Percentiles rank a stretch among this genome's conserved stretches.
Conservation (phyloP, 805 yeast genomes). For the Lachancea waltii region DNA sequence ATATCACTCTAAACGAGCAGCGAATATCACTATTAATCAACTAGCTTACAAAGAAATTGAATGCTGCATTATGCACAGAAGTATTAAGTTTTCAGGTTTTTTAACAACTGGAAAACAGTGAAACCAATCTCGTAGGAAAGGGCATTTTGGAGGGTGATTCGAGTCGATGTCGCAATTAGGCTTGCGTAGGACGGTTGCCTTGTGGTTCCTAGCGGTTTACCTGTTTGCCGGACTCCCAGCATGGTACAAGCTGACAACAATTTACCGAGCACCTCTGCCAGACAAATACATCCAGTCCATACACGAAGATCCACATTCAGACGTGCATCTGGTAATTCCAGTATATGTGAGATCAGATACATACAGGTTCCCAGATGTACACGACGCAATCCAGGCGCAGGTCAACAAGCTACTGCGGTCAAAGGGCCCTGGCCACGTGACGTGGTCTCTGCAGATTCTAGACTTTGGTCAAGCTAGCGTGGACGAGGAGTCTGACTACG, state of each 20-base stretch:
- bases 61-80: no score
- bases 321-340: conserved; percentile 39
- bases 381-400: conserved; percentile 46
- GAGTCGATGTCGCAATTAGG: conserved; percentile 6
- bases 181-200: conserved; percentile 20
- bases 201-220: conserved; percentile 26
- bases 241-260: conserved; percentile 38
- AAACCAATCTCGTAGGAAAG: background rate
- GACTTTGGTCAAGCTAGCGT: conserved; percentile 19
- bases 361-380: conserved; percentile 60
- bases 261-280: conserved; percentile 38
- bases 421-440: conserved; percentile 25
- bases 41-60: no score
- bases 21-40: no score
- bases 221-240: conserved; percentile 35
- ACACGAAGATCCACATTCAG: conserved; percentile 36
- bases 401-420: conserved; percentile 37
- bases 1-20: no score
- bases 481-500: conserved; percentile 11
- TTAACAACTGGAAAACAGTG: background rate
- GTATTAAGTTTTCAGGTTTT: background rate
- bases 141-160: background rate
- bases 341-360: conserved; percentile 39
- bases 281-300: conserved; percentile 32
- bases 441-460: conserved; percentile 32